These are phyloP conservation scores for Colletotrichum salicis DNA, from an alignment of 2,329 filamentous ascomycete genomes.

Conservation along the genomic window DNA sequence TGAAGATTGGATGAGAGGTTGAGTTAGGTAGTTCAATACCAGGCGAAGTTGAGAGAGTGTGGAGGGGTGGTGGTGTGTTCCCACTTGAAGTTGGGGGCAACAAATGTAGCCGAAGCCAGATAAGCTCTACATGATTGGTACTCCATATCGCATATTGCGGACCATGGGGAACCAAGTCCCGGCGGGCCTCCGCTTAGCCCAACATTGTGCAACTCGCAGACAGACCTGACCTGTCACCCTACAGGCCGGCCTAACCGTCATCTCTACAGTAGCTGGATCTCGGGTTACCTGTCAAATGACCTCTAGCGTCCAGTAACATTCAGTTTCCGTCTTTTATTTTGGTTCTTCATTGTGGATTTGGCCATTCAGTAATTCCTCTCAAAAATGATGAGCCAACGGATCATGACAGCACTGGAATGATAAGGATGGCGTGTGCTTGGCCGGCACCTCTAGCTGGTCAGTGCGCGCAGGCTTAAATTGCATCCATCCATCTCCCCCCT, in stretches of 20 bases:
- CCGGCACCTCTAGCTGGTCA: background rate
- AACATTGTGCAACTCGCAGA: background rate
- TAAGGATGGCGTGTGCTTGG: background rate
- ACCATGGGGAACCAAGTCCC: slow-evolving; percentile 7
- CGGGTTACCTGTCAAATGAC: background rate
- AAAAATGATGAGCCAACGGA: background rate
- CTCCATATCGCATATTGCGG: slow-evolving; percentile 4
- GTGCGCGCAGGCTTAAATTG: background rate
- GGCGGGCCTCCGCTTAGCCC: slow-evolving; percentile 15
- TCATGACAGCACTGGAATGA: background rate
- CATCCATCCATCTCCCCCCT: background rate
- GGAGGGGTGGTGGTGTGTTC: slow-evolving; percentile 9
- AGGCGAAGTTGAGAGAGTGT: slow-evolving; percentile 20
- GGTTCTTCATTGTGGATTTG: too few relatives aligned
- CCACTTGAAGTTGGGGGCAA: background rate
- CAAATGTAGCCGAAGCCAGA: slow-evolving; percentile 16
- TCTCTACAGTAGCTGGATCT: background rate
- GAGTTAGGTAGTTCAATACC: slow-evolving; percentile 24
- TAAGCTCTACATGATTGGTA: slow-evolving; percentile 19
- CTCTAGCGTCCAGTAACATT: background rate
- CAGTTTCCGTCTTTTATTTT: background rate
- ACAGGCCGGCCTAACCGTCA: background rate
- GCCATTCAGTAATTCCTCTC: background rate
- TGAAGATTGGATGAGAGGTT: slow-evolving; percentile 33
- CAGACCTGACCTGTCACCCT: background rate